Percentiles rank a stretch among this genome's conserved stretches.
Evolutionary conservation across 352 stramenopile genomes (phyloP).

Genomic region (Pythium phragmiticola): DNA sequence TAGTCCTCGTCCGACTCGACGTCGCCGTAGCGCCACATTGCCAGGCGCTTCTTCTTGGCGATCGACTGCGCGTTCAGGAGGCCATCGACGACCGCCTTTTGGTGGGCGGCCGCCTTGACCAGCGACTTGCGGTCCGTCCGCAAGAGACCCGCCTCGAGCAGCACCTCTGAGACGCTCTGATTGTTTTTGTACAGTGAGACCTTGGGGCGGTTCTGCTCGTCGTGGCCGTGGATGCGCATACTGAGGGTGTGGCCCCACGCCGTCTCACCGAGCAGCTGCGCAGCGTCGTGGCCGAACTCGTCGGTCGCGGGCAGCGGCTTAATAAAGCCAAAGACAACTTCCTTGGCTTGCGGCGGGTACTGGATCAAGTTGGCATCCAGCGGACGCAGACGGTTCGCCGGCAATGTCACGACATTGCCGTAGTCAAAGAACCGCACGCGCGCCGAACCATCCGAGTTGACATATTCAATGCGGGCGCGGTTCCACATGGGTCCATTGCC

Average conservation of each 20-base stretch:
- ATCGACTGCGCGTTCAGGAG: constrained; percentile 89
- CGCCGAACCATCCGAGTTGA: constrained; percentile 55
- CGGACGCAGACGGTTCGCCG: constrained; percentile 83
- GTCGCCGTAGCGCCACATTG: constrained; percentile 97
- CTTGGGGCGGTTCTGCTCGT: constrained; percentile 65
- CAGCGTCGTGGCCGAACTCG: constrained; percentile 93
- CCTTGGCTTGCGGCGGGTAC: constrained; percentile 89
- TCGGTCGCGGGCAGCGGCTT: constrained; percentile 81
- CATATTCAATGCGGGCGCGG: constrained; percentile 89
- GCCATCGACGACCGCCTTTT: constrained; percentile 87
- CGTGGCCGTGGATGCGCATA: constrained; percentile 61
- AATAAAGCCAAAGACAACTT: constrained; percentile 84
- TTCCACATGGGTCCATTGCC: constrained; percentile 93
- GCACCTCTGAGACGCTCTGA: constrained; percentile 87
- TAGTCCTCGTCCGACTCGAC: constrained; percentile 95
- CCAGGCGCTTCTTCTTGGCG: constrained; percentile 91
- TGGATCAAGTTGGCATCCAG: constrained; percentile 88
- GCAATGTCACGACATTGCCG: constrained; percentile 90
- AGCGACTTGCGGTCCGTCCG: constrained; percentile 85
- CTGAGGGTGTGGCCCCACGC: constrained; percentile 93
- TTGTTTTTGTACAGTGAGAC: constrained; percentile 81
- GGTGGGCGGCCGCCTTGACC: constrained; percentile 52
- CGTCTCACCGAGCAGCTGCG: constrained; percentile 85
- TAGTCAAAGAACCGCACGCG: constrained; percentile 96
- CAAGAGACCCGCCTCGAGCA: constrained; percentile 89